phyloP scores from a whole-genome alignment of 179 eudicot species.

The Corrigiola litoralis region DNA sequence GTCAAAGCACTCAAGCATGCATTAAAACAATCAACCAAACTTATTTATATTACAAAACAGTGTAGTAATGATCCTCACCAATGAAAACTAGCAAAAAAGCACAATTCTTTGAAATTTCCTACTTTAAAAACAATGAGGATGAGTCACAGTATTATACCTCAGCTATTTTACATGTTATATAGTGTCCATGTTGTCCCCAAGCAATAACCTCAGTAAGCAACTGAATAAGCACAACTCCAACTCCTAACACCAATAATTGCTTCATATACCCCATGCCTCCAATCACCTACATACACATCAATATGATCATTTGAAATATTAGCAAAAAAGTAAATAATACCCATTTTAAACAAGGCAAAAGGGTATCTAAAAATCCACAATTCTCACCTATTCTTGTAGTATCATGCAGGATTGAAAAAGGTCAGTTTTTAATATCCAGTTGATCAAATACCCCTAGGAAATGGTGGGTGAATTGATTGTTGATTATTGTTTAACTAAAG shows the following conservation, averaged over 20 bases:
- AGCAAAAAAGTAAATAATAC: background rate
- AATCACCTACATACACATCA: background rate
- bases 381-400: background rate
- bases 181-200: constrained; percentile 85
- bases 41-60: too few relatives aligned
- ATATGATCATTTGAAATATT: background rate
- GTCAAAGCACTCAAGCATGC: background rate
- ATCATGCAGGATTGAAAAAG: background rate
- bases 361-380: background rate
- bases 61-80: too few relatives aligned
- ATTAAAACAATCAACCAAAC: background rate
- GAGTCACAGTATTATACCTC: constrained; percentile 40
- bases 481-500: too few relatives aligned
- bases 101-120: background rate
- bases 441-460: too few relatives aligned
- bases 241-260: constrained; percentile 26
- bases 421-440: too few relatives aligned
- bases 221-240: constrained; percentile 32
- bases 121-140: background rate
- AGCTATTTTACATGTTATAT: constrained; percentile 58
- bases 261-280: constrained; percentile 30
- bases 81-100: background rate
- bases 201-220: constrained; percentile 40
- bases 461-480: too few relatives aligned
- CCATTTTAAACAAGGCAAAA: background rate